Evolutionary conservation across 2,329 filamentous ascomycete species (phyloP), one percentile per base, ranked within the genome.

Genomic region (Aureobasidium leucospermi): DNA sequence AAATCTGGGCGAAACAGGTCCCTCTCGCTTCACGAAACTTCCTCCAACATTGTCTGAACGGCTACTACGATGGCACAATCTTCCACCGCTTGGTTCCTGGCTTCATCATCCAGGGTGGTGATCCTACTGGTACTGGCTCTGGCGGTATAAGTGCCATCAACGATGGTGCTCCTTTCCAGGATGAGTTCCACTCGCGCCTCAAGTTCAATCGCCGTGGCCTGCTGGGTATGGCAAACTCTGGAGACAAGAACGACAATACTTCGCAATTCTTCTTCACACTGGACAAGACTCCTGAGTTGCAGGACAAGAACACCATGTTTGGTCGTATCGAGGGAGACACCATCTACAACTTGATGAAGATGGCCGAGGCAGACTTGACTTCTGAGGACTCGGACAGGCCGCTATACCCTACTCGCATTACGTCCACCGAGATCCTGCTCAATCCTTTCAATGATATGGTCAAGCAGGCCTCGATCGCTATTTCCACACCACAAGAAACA

Each of bases 251-350:
- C 68, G 89, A 89, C 58, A 97, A 97, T 75, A 89, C 90, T 36
- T 96, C 90, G 72, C 94, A 99, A 74, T 97, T 97, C 79, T 99
- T 99, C 77, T 86, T 99, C 63, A 97, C 94, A 0, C 76, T 99
- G 57, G 91, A 85, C 63, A 79, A 79, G 58, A 91, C 92, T 28
- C 86, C 90, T 29, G 91, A 97, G 77, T 73, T 99, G 68, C 90
- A 88, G 66, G 88, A 87, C 55, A 90, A 89, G 75, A 96, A 96
- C 73, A 97, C 94, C 0, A 77, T 97, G 72, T 97, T 99, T 77
- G 94, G 94, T 16, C 81, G 94, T 60, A 83, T 99, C 46, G 90
- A 89, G 38, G 94, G 93, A 31, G 90, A 97, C 65, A 96, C 93
- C 15, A 94, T 99, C 59, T 99, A 95, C 76, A 97, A 96, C 72